These are phyloP conservation scores for Cucumis cinereus DNA, from an alignment of 306 rosid species.

Conservation along the genomic window DNA sequence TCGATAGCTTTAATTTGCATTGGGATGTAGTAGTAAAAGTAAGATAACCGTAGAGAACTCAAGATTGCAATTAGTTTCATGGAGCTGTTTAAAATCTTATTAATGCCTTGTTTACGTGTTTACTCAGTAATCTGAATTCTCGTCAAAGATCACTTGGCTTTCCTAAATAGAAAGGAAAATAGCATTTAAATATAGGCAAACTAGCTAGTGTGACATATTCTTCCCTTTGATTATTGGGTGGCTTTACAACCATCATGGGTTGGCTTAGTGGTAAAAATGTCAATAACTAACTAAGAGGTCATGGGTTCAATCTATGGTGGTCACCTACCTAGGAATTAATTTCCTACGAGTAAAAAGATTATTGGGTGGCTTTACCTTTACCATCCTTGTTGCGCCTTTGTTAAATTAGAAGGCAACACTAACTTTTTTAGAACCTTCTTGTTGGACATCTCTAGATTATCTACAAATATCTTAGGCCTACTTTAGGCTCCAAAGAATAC, in stretches of 20 bases:
- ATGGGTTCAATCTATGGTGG: too few species aligned
- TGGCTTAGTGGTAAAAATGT: too few species aligned
- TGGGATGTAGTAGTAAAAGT: neutral
- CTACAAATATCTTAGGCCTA: too few species aligned
- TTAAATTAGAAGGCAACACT: too few species aligned
- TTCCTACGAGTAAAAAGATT: too few species aligned
- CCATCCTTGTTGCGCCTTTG: too few species aligned
- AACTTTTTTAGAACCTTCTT: too few species aligned
- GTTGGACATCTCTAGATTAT: too few species aligned
- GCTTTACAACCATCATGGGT: too few species aligned
- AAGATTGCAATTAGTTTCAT: neutral
- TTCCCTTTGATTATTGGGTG: neutral
- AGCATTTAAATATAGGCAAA: neutral
- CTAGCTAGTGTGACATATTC: neutral
- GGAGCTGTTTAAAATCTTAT: neutral
- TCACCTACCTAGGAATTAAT: too few species aligned
- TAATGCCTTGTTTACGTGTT: neutral
- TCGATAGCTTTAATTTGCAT: neutral
- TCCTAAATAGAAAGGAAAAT: neutral
- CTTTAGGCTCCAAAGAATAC: too few species aligned
- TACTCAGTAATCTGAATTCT: neutral
- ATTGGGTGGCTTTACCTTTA: neutral
- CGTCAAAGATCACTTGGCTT: neutral
- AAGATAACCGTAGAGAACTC: neutral
- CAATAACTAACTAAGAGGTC: too few species aligned